Percentiles rank a stretch among this genome's conserved stretches.
These are phyloP conservation scores for Porcisia hertigi DNA, from an alignment of 208 protist genomes.

Conservation along the genomic window DNA sequence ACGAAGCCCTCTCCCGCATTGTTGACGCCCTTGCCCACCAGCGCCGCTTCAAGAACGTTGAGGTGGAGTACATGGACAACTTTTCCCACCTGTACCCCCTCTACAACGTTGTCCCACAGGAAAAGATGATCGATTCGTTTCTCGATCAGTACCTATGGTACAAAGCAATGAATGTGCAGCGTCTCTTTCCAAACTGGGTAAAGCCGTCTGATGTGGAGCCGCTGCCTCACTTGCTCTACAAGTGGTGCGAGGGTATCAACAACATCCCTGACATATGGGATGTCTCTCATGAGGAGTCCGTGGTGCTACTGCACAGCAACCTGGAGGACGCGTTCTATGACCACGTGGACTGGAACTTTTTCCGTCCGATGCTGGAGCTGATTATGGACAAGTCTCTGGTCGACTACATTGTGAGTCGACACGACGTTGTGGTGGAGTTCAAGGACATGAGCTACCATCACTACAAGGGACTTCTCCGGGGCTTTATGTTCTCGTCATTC, in stretches of 20 bases:
- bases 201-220: conserved; percentile 99
- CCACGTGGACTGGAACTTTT: conserved; percentile 99
- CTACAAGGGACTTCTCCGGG: conserved; percentile 98
- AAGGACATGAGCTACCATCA: conserved; percentile 99
- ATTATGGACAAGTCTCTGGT: conserved; percentile 99
- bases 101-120: conserved; percentile 99
- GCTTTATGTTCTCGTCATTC: conserved; percentile 99
- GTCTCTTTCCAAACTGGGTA: conserved; percentile 99
- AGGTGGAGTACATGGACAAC: conserved; percentile 99
- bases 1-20: conserved; percentile 99
- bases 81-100: conserved; percentile 99
- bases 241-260: conserved; percentile 99
- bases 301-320: conserved; percentile 98
- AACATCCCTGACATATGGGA: conserved; percentile 99
- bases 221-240: conserved; percentile 99
- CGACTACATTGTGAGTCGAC: conserved; percentile 99
- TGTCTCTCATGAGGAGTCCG: conserved; percentile 96
- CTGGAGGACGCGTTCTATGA: conserved; percentile 98
- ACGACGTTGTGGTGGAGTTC: conserved; percentile 99
- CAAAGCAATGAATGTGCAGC: conserved; percentile 98
- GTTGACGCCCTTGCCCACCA: conserved; percentile 99
- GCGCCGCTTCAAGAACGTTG: conserved; percentile 99
- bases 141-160: conserved; percentile 99
- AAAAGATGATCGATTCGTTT: conserved; percentile 99
- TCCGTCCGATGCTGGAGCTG: conserved; percentile 99